Percentiles rank a stretch among this genome's conserved stretches.
Conservation (phyloP, 192 early-diverging fungal genomes). For the Backusella parvicylindrica region DNA sequence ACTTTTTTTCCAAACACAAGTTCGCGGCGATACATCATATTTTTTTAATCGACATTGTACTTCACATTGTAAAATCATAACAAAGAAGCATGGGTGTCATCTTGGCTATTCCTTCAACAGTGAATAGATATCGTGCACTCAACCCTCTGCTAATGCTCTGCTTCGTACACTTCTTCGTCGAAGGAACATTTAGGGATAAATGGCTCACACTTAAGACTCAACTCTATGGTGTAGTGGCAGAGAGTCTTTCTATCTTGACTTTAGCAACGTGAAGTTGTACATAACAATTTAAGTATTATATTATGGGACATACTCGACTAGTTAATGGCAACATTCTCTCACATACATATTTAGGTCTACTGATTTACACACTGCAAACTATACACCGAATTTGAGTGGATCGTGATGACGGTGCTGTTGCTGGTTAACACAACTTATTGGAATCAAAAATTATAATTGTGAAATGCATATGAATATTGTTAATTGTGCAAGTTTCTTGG, state of each 20-base stretch:
- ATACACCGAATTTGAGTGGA: not conserved
- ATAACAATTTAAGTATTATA: not conserved
- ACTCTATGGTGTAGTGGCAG: not conserved
- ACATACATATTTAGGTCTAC: not conserved
- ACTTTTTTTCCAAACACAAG: not conserved
- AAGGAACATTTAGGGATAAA: constrained; percentile 9
- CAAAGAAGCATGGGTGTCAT: constrained; percentile 11
- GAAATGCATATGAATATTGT: not conserved
- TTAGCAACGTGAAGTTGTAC: not conserved
- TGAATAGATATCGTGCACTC: not conserved
- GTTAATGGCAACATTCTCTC: not conserved
- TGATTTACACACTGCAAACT: not conserved
- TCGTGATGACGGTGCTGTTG: not conserved
- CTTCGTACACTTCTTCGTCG: constrained; percentile 5
- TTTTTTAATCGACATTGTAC: not conserved
- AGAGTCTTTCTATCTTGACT: constrained; percentile 1
- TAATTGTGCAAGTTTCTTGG: no score
- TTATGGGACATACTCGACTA: not conserved
- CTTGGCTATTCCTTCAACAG: constrained; percentile 10
- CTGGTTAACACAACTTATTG: no score
- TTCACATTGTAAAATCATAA: not conserved
- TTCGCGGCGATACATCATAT: not conserved
- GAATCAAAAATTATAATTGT: not conserved
- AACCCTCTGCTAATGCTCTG: constrained; percentile 2
- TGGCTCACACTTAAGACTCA: constrained; percentile 6